These are phyloP conservation scores for Leccinum subgranulosum DNA, from an alignment of 768 basidiomycete species.

Conservation along the genomic window DNA sequence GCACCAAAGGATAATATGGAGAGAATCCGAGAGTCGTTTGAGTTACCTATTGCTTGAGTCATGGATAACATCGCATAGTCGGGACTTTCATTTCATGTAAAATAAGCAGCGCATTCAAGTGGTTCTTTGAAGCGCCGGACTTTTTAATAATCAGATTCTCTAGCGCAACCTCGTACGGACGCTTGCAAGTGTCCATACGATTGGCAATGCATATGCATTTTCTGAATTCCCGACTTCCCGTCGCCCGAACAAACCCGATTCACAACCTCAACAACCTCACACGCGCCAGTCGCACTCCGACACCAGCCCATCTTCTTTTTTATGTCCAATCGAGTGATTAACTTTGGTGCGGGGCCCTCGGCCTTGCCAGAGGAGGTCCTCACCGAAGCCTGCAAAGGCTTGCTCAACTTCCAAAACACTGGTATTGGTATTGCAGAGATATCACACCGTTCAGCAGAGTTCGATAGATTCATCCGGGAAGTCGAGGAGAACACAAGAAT, in stretches of 20 bases:
- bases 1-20: constrained; percentile 25
- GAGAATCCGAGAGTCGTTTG: constrained; percentile 25
- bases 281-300: background rate
- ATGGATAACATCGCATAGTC: background rate
- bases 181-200: background rate
- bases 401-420: constrained; percentile 87
- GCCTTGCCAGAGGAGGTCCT: constrained; percentile 86
- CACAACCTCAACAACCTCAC: background rate
- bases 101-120: background rate
- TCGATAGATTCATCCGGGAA: constrained; percentile 61
- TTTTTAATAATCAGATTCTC: too few species aligned
- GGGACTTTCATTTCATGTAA: background rate
- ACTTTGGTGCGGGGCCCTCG: constrained; percentile 95
- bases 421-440: constrained; percentile 97
- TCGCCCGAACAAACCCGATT: background rate
- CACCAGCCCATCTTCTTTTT: background rate
- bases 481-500: constrained; percentile 66
- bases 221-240: too few species aligned
- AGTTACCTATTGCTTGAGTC: constrained; percentile 22
- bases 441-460: constrained; percentile 92
- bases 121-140: background rate
- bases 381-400: constrained; percentile 72
- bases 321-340: constrained; percentile 55
- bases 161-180: background rate
- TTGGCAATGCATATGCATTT: too few species aligned